Conservation (phyloP, 2,329 filamentous ascomycete genomes). For the Lecanicillium sp. region DNA sequence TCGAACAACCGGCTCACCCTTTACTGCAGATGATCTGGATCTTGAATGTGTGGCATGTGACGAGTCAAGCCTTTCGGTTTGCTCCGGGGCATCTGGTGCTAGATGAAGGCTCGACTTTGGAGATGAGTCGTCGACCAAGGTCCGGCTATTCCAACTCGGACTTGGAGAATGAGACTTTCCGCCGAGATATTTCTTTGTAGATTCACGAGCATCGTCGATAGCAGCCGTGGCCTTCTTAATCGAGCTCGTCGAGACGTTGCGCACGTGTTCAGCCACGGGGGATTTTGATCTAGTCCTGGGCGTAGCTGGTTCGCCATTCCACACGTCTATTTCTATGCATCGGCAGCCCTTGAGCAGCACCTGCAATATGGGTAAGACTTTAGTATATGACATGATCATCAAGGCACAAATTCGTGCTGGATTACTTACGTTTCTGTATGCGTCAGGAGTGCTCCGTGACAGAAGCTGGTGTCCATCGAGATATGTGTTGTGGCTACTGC, state of each 20-base stretch:
- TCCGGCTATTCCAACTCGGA: constrained; percentile 27
- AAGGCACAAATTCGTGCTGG: too few species aligned
- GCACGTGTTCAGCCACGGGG: constrained; percentile 33
- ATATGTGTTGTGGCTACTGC: constrained; percentile 92
- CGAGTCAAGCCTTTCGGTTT: constrained; percentile 25
- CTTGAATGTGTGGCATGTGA: constrained; percentile 16
- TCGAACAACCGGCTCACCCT: constrained; percentile 68
- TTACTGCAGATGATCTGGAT: constrained; percentile 20
- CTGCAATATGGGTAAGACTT: constrained; percentile 25
- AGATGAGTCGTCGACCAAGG: constrained; percentile 19
- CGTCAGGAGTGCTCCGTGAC: constrained; percentile 66
- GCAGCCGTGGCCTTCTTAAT: constrained; percentile 26
- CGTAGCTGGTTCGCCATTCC: constrained; percentile 58
- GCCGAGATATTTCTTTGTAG: constrained; percentile 18
- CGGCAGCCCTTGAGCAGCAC: constrained; percentile 71
- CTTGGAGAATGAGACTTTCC: constrained; percentile 29
- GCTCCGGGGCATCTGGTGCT: constrained; percentile 21
- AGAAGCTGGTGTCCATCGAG: constrained; percentile 78
- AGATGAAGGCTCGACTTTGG: constrained; percentile 21
- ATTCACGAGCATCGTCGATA: constrained; percentile 22
- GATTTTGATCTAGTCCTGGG: constrained; percentile 27
- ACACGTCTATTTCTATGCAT: constrained; percentile 92
- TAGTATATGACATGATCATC: background rate
- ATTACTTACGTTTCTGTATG: constrained; percentile 62
- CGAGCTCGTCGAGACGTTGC: constrained; percentile 36